Base-by-base conservation (phyloP, 2,329 filamentous ascomycete species). In the Nemania sp. region DNA sequence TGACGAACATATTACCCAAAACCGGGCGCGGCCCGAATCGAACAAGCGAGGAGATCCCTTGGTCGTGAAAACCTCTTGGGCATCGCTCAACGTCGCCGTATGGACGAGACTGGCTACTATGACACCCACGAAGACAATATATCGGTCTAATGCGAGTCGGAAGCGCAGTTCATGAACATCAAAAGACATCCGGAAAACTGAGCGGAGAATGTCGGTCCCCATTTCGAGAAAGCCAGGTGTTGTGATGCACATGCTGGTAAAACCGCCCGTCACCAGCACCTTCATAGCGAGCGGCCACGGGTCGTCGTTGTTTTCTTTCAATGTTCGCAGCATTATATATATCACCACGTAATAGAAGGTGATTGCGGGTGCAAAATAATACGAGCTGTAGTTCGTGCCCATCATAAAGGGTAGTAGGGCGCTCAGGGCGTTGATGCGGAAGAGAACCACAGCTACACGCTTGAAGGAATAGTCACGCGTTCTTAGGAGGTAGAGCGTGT, bases 311-410 rank as follows among this genome's bases (percentile, higher is more conserved):
- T 72, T 69, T 25, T 68, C 66, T 3, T 72, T 72, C 35, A 74
- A 75, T 17, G 80, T 67, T 17, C 76, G 73, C 58, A 88, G 74
- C 4, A 83, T 85, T 32, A 75, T 63, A 68, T 80, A 88, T n/a
- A 84, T 75, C 20, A 86, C 73, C 5, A 86, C 64, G 68, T 87
- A 89, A 83, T 86, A 89, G 69, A 88, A 86, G 50, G 79, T 86
- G 40, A 83, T 77, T 1, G 87, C 74, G 0, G 84, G 80, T 0
- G 84, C 79, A 66, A 88, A 86, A 71, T 85, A 83, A 70, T 88
- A 88, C 29, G 80, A 78, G 25, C 78, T 71, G 71, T 85, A 87
- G 35, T 79, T 75, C 2, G 82, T 86, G 21, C 77, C 74, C 80
- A 87, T 84, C 63, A 84, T 75, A 20, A 84, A 84, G 1, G 83